phyloP scores from a whole-genome alignment of 1,139 yeast species.

The Kodamaea derodonti region DNA sequence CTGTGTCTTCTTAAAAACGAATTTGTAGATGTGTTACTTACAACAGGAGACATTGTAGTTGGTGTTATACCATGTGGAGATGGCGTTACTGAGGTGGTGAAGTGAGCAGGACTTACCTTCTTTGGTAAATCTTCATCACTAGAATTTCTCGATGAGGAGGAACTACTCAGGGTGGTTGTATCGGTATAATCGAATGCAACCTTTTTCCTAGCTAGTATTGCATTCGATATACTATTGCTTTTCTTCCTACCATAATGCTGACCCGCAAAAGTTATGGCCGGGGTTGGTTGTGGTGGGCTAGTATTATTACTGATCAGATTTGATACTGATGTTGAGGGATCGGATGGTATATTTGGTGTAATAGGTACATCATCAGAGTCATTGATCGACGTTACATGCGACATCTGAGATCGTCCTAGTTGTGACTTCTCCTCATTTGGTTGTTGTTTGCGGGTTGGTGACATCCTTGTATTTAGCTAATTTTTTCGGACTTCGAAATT shows the following conservation, averaged over 20 bases:
- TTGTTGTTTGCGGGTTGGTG: no score
- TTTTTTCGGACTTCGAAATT: no score
- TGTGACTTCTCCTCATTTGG: no score
- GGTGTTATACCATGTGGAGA: constrained; percentile 13
- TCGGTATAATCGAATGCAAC: constrained; percentile 15
- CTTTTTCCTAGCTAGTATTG: constrained; percentile 17
- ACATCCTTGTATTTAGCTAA: no score
- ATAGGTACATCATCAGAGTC: no score
- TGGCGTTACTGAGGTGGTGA: constrained; percentile 12
- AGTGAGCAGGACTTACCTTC: constrained; percentile 7
- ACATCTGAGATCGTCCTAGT: no score
- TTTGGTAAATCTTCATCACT: constrained; percentile 15
- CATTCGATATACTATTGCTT: constrained; percentile 21
- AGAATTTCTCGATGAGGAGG: constrained; percentile 14
- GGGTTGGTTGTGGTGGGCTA: not conserved
- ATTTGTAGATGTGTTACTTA: constrained; percentile 6
- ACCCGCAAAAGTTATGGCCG: not conserved
- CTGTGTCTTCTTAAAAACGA: constrained; percentile 8
- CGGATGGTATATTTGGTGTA: no score
- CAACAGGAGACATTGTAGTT: constrained; percentile 7
- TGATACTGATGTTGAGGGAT: no score
- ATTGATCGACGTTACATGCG: no score
- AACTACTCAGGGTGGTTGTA: constrained; percentile 10
- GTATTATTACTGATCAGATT: no score
- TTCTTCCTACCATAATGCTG: constrained; percentile 7